These are phyloP conservation scores for Entophlyctis helioformis DNA, from an alignment of 192 early-diverging fungal species.

Conservation along the genomic window DNA sequence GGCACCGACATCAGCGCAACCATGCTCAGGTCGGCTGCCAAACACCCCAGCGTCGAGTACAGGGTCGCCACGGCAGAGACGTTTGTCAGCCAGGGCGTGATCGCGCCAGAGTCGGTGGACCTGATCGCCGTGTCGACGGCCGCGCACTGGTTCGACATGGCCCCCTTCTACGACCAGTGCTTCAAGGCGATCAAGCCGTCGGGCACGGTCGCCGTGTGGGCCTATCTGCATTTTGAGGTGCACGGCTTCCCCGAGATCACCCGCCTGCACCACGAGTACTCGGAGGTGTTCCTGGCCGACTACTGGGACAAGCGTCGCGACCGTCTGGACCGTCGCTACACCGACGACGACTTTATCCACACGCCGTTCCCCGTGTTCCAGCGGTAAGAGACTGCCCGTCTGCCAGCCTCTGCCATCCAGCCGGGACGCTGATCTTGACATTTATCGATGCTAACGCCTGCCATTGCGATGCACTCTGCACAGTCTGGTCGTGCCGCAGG, in stretches of 20 bases:
- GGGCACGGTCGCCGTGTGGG: constrained; percentile 43
- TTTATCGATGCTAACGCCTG: neutral
- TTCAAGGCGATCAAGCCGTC: constrained; percentile 46
- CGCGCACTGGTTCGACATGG: constrained; percentile 40
- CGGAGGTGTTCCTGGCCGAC: constrained; percentile 12
- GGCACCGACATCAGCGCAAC: no score
- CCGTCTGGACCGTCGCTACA: constrained; percentile 28
- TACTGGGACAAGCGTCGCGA: constrained; percentile 35
- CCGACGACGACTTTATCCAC: constrained; percentile 25
- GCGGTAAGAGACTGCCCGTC: constrained; percentile 3
- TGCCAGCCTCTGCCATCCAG: constrained; percentile 9
- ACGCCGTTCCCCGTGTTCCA: constrained; percentile 29
- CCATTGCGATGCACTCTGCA: neutral
- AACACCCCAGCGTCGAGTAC: neutral
- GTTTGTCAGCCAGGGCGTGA: no score
- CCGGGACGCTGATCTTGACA: neutral
- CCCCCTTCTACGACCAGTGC: constrained; percentile 39
- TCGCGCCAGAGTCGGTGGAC: neutral
- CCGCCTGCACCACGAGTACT: constrained; percentile 11
- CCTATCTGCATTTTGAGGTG: constrained; percentile 29
- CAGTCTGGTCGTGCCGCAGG: no score
- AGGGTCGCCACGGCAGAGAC: constrained; percentile 1
- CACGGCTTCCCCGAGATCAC: constrained; percentile 21
- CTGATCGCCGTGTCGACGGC: constrained; percentile 1
- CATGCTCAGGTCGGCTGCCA: no score